Conservation (phyloP, 495 filamentous ascomycete genomes). For the Lindgomyces ingoldianus region DNA sequence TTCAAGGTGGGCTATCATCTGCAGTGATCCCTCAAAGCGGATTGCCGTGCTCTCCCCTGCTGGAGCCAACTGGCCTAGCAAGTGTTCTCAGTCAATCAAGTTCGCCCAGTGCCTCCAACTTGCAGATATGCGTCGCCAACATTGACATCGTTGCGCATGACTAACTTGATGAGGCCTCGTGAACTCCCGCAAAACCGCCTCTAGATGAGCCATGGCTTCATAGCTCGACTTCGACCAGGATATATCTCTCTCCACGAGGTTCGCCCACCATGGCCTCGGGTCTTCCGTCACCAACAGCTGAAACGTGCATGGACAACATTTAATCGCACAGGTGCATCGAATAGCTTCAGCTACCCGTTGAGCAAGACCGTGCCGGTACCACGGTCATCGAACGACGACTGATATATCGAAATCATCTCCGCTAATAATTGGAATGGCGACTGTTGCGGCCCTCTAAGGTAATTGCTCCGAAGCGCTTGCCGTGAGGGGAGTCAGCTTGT, state of each 20-base stretch:
- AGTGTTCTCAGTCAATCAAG: not conserved
- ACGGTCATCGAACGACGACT: not conserved
- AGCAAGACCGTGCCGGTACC: not conserved
- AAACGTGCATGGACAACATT: conserved; percentile 28
- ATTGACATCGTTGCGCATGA: conserved; percentile 3
- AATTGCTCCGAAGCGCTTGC: not conserved
- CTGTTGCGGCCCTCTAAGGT: not conserved
- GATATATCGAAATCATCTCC: not conserved
- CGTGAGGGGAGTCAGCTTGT: conserved; percentile 8
- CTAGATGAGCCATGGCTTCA: conserved; percentile 5
- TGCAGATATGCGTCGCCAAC: not conserved
- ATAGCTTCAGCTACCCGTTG: conserved; percentile 17
- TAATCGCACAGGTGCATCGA: conserved; percentile 4
- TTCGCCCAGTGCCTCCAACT: not conserved
- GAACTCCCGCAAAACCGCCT: not conserved
- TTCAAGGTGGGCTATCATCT: conserved; percentile 12
- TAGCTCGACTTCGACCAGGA: conserved; percentile 10
- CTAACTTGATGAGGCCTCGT: conserved; percentile 4
- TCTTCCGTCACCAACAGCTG: conserved; percentile 22
- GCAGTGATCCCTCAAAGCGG: too few species aligned
- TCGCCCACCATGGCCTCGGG: conserved; percentile 27
- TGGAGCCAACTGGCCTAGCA: conserved; percentile 2
- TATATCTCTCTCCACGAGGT: conserved; percentile 19
- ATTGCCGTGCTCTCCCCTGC: conserved; percentile 24
- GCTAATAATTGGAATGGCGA: not conserved